Percentiles rank a stretch among this genome's conserved stretches.
These are phyloP conservation scores for Penicillium italicum DNA, from an alignment of 2,329 filamentous ascomycete genomes.

Conservation along the genomic window DNA sequence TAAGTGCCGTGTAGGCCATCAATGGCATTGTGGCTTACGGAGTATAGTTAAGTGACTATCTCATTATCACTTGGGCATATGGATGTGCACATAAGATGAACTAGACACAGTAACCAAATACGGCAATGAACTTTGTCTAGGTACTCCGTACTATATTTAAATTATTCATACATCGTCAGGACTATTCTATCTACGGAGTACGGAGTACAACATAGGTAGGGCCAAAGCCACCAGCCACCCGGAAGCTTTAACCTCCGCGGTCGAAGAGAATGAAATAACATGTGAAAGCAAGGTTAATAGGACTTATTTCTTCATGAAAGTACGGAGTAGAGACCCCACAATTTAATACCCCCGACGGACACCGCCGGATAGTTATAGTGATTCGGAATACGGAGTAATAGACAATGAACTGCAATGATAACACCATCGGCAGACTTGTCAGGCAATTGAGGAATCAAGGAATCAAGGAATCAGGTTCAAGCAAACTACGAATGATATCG, in stretches of 20 bases:
- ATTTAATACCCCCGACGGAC: constrained; percentile 16
- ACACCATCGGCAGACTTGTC: background rate
- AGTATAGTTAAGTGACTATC: background rate
- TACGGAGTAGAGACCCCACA: constrained; percentile 4
- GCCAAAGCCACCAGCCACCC: constrained; percentile 13
- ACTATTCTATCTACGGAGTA: background rate
- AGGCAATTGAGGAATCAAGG: background rate
- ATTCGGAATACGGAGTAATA: background rate
- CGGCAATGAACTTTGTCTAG: background rate
- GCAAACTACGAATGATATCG: background rate
- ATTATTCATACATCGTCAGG: background rate
- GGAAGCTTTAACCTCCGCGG: constrained; percentile 8
- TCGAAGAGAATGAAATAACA: background rate
- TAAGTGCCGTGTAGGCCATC: background rate
- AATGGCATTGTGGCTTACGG: background rate
- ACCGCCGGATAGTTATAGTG: constrained; percentile 6
- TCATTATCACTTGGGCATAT: background rate
- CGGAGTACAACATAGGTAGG: no score
- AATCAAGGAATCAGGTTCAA: background rate
- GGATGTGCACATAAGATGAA: no score
- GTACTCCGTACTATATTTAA: background rate
- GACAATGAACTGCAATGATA: background rate
- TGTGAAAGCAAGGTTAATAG: background rate
- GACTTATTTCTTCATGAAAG: background rate
- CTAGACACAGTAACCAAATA: background rate